Evolutionary conservation across 179 eudicot species (phyloP).

Genomic region (Vitellaria paradoxa): DNA sequence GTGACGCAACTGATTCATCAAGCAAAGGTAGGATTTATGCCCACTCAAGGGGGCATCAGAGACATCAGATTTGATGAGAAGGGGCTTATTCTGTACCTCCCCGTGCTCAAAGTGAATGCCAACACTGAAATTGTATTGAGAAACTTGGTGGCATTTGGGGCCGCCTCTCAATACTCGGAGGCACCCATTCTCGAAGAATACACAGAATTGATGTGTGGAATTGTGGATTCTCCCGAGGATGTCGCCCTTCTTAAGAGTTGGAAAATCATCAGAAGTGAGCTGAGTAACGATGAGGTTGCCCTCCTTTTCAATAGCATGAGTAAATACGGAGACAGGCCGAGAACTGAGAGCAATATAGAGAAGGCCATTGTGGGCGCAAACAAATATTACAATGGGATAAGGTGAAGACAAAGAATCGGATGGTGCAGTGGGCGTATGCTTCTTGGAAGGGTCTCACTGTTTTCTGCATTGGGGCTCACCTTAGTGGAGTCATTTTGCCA

Average conservation of each 20-base stretch:
- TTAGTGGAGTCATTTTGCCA: not conserved
- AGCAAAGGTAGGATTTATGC: slow-evolving; percentile 11
- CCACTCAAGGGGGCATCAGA: slow-evolving; percentile 19
- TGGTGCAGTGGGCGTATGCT: not conserved
- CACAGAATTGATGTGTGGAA: slow-evolving; percentile 29
- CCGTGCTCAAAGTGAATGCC: slow-evolving; percentile 22
- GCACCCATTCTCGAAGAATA: slow-evolving; percentile 9
- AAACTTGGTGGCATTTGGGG: slow-evolving; percentile 34
- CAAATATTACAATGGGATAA: not conserved
- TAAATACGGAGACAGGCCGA: slow-evolving; percentile 8
- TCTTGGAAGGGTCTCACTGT: not conserved
- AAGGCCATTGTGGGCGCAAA: not conserved
- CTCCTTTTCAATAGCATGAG: slow-evolving; percentile 37
- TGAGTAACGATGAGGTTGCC: slow-evolving; percentile 22
- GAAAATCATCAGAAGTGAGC: slow-evolving; percentile 23
- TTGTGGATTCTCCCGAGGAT: slow-evolving; percentile 29
- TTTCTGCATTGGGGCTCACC: not conserved
- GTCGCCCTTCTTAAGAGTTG: slow-evolving; percentile 19
- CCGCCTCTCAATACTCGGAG: not conserved
- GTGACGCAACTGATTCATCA: slow-evolving; percentile 15
- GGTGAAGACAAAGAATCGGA: not conserved
- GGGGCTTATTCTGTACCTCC: slow-evolving; percentile 18
- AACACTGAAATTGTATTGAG: slow-evolving; percentile 18
- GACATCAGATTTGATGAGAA: slow-evolving; percentile 17
- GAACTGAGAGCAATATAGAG: not conserved